A percentile compares a stretch with the other conserved stretches of the same genome.
Conservation (phyloP, 1,139 yeast species). For the Diutina pseudorugosa region DNA sequence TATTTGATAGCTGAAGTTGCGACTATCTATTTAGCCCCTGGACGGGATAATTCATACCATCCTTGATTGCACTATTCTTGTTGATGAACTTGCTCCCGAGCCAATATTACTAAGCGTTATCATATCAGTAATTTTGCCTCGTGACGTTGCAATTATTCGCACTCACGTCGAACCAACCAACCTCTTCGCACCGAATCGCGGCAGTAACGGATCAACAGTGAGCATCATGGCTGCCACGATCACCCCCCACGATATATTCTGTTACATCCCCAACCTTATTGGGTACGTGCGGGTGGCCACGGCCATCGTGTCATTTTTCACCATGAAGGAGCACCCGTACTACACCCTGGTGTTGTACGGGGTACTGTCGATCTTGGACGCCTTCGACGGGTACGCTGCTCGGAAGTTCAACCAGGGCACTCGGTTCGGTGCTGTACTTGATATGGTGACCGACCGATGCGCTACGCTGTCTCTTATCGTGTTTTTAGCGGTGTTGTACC, state of each 20-base stretch:
- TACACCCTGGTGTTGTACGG: conserved; percentile 70
- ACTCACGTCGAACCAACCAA: neutral
- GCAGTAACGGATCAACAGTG: neutral
- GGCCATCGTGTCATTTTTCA: conserved; percentile 64
- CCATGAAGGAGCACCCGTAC: conserved; percentile 78
- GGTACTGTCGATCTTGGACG: conserved; percentile 84
- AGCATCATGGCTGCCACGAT: conserved; percentile 8
- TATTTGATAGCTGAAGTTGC: no score
- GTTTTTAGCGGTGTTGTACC: conserved; percentile 72
- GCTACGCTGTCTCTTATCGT: conserved; percentile 88
- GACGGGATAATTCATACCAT: no score
- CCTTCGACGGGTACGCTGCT: conserved; percentile 95
- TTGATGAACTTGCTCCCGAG: neutral
- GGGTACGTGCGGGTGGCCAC: conserved; percentile 79
- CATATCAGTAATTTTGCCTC: neutral
- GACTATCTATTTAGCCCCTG: no score
- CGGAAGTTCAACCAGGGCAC: conserved; percentile 83
- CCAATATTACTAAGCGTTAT: neutral
- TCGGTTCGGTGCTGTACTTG: conserved; percentile 89
- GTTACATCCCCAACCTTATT: conserved; percentile 82
- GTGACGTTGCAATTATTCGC: neutral
- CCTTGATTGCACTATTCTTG: no score
- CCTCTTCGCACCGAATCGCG: neutral
- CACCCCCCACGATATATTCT: conserved; percentile 42
- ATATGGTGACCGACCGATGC: conserved; percentile 98